These are phyloP conservation scores for Aurantiochytrium sp. DNA, from an alignment of 108 stramenopile species.

Conservation along the genomic window DNA sequence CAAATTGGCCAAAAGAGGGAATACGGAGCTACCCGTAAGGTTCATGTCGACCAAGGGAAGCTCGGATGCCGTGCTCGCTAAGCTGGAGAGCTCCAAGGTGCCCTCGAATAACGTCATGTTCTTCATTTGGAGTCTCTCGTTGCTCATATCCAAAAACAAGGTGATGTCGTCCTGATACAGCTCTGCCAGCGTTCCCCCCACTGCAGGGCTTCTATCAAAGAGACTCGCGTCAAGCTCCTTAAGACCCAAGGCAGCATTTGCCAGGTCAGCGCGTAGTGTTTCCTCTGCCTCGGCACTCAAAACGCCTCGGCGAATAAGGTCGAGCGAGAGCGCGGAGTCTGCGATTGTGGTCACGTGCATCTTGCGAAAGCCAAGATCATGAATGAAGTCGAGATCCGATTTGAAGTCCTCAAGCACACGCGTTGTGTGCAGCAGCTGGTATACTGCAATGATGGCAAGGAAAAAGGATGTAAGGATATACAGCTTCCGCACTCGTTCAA, in stretches of 20 bases:
- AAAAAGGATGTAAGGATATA: not conserved
- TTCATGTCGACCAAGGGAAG: not conserved
- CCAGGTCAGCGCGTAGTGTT: not conserved
- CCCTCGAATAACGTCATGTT: not conserved
- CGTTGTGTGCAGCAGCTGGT: not conserved
- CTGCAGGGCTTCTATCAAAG: not conserved
- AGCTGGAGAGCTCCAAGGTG: not conserved
- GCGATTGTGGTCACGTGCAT: not conserved
- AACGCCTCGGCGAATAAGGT: not conserved
- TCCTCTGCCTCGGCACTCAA: not conserved
- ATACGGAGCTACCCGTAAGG: not conserved
- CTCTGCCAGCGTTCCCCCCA: not conserved
- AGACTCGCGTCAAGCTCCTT: not conserved
- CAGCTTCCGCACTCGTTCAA: not conserved
- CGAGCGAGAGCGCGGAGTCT: not conserved
- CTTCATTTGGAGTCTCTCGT: not conserved
- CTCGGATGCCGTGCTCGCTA: not conserved
- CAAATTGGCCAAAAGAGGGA: not conserved
- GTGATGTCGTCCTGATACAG: not conserved
- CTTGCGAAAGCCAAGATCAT: not conserved
- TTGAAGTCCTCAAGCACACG: not conserved
- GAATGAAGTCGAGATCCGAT: not conserved
- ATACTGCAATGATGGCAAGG: not conserved
- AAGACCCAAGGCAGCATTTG: not conserved
- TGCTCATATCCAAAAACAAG: not conserved